phyloP scores from a whole-genome alignment of 495 filamentous ascomycete genomes.

The Penicillium cataractarum region DNA sequence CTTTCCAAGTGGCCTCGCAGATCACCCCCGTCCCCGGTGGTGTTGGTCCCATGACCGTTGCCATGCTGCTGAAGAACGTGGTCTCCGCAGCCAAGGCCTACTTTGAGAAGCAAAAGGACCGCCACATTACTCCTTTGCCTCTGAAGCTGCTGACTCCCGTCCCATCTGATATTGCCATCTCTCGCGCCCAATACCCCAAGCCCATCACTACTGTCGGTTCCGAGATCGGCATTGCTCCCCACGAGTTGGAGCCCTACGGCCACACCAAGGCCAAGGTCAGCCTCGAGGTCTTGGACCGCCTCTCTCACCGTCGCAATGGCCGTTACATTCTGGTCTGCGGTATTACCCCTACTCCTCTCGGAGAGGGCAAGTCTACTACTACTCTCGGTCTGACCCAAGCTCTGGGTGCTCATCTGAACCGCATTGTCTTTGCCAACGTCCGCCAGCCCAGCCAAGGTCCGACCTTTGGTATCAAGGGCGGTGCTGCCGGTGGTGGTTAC shows the following conservation, averaged over 20 bases:
- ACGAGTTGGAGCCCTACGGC: conserved; percentile 93
- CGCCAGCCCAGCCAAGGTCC: conserved; percentile 96
- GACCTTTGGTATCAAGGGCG: conserved; percentile 98
- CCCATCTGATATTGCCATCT: conserved; percentile 92
- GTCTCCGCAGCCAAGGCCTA: conserved; percentile 78
- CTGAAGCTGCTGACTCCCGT: conserved; percentile 75
- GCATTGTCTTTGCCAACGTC: conserved; percentile 92
- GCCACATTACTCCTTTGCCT: conserved; percentile 76
- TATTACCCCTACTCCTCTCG: conserved; percentile 96
- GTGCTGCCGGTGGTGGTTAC: conserved; percentile 95
- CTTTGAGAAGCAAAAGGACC: conserved; percentile 78
- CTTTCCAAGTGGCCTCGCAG: conserved; percentile 82
- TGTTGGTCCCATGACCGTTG: conserved; percentile 97
- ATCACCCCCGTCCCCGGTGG: conserved; percentile 97
- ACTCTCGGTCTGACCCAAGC: conserved; percentile 95
- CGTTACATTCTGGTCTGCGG: conserved; percentile 90
- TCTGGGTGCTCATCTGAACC: conserved; percentile 84
- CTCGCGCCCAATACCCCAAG: conserved; percentile 86
- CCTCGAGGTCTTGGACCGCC: conserved; percentile 75
- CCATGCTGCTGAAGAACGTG: conserved; percentile 94
- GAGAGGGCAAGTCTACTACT: conserved; percentile 98
- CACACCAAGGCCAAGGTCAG: conserved; percentile 95
- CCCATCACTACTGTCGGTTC: conserved; percentile 79
- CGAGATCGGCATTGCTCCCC: conserved; percentile 81
- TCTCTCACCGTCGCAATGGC: conserved; percentile 84